Conservation (phyloP, 495 filamentous ascomycete genomes). For the Aspergillus indologenus region DNA sequence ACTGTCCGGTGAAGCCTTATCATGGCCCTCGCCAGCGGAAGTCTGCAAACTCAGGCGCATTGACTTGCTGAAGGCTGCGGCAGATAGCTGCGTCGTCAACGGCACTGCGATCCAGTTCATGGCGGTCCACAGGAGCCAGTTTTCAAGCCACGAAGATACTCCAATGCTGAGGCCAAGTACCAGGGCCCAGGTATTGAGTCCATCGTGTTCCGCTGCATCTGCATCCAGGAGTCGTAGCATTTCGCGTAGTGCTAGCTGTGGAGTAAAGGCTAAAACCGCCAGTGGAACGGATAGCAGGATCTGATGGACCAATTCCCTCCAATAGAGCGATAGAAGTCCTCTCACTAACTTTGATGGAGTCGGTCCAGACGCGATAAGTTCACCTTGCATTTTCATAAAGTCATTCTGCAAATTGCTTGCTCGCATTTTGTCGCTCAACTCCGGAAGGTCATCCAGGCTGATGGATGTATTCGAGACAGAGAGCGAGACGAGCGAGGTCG, state of each 20-base stretch:
- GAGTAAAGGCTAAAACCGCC: slow-evolving; percentile 3
- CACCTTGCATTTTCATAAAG: slow-evolving; percentile 41
- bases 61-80: not conserved
- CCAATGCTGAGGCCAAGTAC: slow-evolving; percentile 2
- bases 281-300: slow-evolving; percentile 45
- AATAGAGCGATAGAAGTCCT: not conserved
- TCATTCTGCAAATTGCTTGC: slow-evolving; percentile 17
- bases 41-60: not conserved
- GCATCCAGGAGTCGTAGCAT: slow-evolving; percentile 2
- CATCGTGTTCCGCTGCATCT: not conserved
- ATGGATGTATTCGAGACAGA: slow-evolving; percentile 51
- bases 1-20: slow-evolving; percentile 25
- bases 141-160: slow-evolving; percentile 7
- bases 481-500: slow-evolving; percentile 41
- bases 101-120: slow-evolving; percentile 4
- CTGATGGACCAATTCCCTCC: slow-evolving; percentile 30
- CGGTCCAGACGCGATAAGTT: no score
- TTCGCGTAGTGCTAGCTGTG: slow-evolving; percentile 1
- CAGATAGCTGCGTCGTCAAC: slow-evolving; percentile 3
- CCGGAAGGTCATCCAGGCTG: slow-evolving; percentile 53
- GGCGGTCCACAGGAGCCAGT: slow-evolving; percentile 11
- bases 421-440: slow-evolving; percentile 11
- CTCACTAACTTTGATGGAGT: not conserved
- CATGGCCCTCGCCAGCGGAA: not conserved
- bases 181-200: not conserved